phyloP scores from a whole-genome alignment of 495 filamentous ascomycete genomes.

The Talaromyces thailandensis region DNA sequence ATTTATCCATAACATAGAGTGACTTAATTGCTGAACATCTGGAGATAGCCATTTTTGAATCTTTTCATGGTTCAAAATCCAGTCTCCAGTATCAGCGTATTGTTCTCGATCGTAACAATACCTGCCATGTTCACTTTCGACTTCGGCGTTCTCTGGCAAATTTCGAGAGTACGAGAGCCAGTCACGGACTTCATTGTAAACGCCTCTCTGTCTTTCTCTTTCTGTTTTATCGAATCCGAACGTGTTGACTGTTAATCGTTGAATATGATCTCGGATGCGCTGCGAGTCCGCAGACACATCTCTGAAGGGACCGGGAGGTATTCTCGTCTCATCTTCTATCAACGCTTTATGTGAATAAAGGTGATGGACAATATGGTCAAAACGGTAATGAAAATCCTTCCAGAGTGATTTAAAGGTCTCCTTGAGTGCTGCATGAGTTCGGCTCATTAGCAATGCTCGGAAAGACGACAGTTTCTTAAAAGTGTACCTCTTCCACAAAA shows the following conservation, averaged over 20 bases:
- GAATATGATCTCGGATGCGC: constrained; percentile 1
- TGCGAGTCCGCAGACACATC: constrained; percentile 9
- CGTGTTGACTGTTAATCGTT: constrained; percentile 6
- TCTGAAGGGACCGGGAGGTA: constrained; percentile 3
- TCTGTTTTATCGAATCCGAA: constrained; percentile 7
- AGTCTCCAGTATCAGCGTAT: constrained; percentile 19
- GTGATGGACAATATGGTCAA: constrained; percentile 10
- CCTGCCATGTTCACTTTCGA: constrained; percentile 19
- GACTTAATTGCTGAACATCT: constrained; percentile 4
- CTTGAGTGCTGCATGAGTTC: neutral
- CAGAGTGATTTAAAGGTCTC: constrained; percentile 18
- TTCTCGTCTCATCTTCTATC: constrained; percentile 13
- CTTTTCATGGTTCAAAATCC: constrained; percentile 21
- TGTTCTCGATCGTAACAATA: constrained; percentile 15
- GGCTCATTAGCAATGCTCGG: neutral
- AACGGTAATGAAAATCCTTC: constrained; percentile 27
- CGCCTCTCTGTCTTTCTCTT: constrained; percentile 12
- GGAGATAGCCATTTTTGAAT: constrained; percentile 20
- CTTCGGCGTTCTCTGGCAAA: constrained; percentile 10
- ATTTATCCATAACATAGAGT: constrained; percentile 27
- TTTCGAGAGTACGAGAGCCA: constrained; percentile 18
- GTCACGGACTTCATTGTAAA: constrained; percentile 14
- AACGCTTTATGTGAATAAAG: constrained; percentile 13
- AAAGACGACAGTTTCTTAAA: neutral
- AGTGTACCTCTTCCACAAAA: constrained; percentile 14